Percentiles rank a stretch among this genome's conserved stretches.
phyloP scores from a whole-genome alignment of 768 basidiomycete species.

The Panus rudis region DNA sequence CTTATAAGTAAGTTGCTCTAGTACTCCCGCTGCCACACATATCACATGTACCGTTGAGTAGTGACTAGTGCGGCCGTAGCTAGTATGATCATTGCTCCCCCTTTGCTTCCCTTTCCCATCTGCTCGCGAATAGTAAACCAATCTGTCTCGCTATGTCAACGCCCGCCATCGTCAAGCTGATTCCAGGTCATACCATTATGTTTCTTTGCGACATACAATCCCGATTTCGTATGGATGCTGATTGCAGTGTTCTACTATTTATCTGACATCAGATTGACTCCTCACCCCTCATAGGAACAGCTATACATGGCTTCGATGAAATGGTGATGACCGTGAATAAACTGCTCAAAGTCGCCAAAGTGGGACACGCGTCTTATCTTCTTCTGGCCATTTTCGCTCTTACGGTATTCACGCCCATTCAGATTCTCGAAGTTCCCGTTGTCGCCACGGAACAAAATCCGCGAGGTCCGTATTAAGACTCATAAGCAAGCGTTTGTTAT shows the following conservation, averaged over 20 bases:
- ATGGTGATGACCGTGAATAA: constrained; percentile 67
- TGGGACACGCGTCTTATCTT: constrained; percentile 17
- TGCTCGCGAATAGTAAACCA: too few species aligned
- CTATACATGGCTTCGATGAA: constrained; percentile 65
- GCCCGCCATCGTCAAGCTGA: constrained; percentile 25
- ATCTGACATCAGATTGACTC: not conserved
- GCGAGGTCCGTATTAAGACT: constrained; percentile 41
- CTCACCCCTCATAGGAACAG: constrained; percentile 25
- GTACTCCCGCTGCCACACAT: too few species aligned
- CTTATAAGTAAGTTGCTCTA: too few species aligned
- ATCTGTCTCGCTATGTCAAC: constrained; percentile 3
- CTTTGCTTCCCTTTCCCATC: too few species aligned
- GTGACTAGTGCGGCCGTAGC: too few species aligned
- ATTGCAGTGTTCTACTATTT: not conserved
- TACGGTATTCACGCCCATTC: not conserved
- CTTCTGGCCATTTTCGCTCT: not conserved
- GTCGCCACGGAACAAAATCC: constrained; percentile 84
- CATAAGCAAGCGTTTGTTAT: not conserved
- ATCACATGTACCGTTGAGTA: too few species aligned
- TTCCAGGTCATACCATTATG: constrained; percentile 44
- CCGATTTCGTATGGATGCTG: constrained; percentile 51
- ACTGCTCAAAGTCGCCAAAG: constrained; percentile 71
- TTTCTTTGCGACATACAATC: constrained; percentile 83
- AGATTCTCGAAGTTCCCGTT: constrained; percentile 64
- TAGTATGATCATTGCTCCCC: too few species aligned